A percentile compares a stretch with the other conserved stretches of the same genome.
These are phyloP conservation scores for Phytophthora fragariaefolia DNA, from an alignment of 352 stramenopile species.

Conservation along the genomic window DNA sequence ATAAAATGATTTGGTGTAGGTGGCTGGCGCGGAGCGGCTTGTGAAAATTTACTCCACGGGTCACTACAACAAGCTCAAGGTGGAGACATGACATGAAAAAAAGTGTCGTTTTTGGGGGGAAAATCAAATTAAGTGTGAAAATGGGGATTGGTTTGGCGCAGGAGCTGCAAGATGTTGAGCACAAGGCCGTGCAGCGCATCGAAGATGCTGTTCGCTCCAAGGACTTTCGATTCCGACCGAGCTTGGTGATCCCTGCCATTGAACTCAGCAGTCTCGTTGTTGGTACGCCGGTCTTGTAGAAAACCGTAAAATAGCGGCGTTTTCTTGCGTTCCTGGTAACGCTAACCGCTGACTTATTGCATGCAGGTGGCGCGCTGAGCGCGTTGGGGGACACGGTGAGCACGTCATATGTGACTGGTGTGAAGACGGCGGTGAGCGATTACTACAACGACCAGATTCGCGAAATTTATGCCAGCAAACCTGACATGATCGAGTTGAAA, in stretches of 20 bases:
- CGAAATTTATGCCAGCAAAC: slow-evolving; percentile 78
- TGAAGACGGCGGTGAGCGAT: slow-evolving; percentile 83
- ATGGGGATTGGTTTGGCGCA: slow-evolving; percentile 29
- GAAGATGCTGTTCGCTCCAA: slow-evolving; percentile 46
- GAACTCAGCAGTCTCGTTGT: slow-evolving; percentile 57
- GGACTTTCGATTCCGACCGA: slow-evolving; percentile 76
- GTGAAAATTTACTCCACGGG: slow-evolving; percentile 45
- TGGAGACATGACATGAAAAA: slow-evolving; percentile 6
- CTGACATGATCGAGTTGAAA: slow-evolving; percentile 66
- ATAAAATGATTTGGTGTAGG: too few relatives aligned
- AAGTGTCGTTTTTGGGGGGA: background rate
- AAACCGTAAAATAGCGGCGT: too few relatives aligned
- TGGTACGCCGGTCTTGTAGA: slow-evolving; percentile 34
- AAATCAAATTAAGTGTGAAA: too few relatives aligned
- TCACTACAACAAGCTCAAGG: slow-evolving; percentile 61
- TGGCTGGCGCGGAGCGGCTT: slow-evolving; percentile 26
- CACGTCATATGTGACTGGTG: slow-evolving; percentile 68
- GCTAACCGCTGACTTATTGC: background rate
- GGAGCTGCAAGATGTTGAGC: slow-evolving; percentile 58
- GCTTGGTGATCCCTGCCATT: slow-evolving; percentile 59
- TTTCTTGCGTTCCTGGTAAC: background rate
- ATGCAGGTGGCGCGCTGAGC: slow-evolving; percentile 49
- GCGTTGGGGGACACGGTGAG: slow-evolving; percentile 67
- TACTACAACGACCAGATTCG: slow-evolving; percentile 92
- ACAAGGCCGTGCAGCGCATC: slow-evolving; percentile 58